Conservation (phyloP, 2,329 filamentous ascomycete species). For the Chaetomium sp. region DNA sequence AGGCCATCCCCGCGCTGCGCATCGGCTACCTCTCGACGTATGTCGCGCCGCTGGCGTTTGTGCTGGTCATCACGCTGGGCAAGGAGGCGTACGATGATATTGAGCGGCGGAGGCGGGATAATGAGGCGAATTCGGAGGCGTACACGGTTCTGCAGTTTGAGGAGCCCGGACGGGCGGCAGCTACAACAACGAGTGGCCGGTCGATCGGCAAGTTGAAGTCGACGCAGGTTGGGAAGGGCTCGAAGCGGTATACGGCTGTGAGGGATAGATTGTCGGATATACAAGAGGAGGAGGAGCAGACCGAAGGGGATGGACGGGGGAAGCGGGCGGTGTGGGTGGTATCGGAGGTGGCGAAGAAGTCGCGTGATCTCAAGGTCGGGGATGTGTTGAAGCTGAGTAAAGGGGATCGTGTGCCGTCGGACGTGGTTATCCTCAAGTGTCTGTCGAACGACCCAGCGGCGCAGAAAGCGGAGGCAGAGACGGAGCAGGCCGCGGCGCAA, state of each 20-base stretch:
- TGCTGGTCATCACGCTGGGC: conserved; percentile 83
- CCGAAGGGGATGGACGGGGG: conserved; percentile 36
- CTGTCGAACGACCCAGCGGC: conserved; percentile 27
- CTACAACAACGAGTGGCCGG: conserved; percentile 22
- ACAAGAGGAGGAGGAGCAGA: conserved; percentile 59
- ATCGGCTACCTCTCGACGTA: conserved; percentile 96
- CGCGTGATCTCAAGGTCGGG: conserved; percentile 83
- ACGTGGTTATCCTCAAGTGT: conserved; percentile 89
- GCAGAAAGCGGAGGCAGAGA: conserved; percentile 25
- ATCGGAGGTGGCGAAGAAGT: conserved; percentile 69
- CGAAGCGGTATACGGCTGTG: conserved; percentile 31
- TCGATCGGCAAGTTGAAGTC: conserved; percentile 44
- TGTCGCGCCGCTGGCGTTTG: conserved; percentile 84
- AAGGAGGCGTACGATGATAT: conserved; percentile 97
- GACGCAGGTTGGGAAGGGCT: conserved; percentile 32
- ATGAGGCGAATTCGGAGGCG: conserved; percentile 87
- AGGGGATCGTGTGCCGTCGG: conserved; percentile 87
- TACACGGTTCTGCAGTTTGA: conserved; percentile 74
- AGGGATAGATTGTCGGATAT: conserved; percentile 55
- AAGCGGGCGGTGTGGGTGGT: conserved; percentile 42
- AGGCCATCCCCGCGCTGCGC: conserved; percentile 79
- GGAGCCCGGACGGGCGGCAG: conserved; percentile 38
- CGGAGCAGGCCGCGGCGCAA: conserved; percentile 25
- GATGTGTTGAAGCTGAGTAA: conserved; percentile 92
- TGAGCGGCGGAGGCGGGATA: conserved; percentile 74